phyloP scores from a whole-genome alignment of 345 rosid species.

The Luvunga scandens region DNA sequence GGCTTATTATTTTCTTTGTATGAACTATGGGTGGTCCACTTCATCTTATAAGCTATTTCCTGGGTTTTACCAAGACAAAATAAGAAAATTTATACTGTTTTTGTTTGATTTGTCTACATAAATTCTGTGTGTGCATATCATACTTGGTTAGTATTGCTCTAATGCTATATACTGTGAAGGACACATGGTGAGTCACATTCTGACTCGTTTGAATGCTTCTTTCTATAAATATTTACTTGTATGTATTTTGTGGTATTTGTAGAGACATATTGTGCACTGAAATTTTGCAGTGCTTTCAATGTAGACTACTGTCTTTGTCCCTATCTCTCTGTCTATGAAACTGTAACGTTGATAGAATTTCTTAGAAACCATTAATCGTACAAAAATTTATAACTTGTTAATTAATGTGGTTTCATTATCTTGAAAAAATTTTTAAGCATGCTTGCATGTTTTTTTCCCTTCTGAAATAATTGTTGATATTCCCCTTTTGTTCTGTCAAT shows the following conservation, averaged over 20 bases:
- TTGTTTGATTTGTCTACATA: neutral
- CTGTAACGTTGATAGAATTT: neutral
- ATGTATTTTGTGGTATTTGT: neutral
- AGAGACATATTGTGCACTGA: neutral
- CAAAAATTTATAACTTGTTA: neutral
- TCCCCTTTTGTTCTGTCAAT: neutral
- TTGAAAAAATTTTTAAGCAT: neutral
- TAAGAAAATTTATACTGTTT: neutral
- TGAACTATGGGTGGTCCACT: neutral
- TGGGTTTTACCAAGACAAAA: slow-evolving; percentile 14
- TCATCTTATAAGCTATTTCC: slow-evolving; percentile 7
- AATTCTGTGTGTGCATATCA: neutral
- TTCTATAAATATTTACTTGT: neutral
- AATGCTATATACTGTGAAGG: neutral
- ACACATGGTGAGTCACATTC: neutral
- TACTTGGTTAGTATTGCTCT: neutral
- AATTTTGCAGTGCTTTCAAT: neutral
- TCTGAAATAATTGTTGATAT: neutral
- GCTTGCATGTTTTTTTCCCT: neutral
- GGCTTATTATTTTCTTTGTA: neutral
- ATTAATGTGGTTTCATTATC: neutral
- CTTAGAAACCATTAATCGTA: no score
- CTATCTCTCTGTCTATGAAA: neutral
- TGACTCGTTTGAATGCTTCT: neutral
- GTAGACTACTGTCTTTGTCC: neutral